Evolutionary conservation across 495 filamentous ascomycete genomes (phyloP).

Genomic region (Hypoxylon fragiforme): DNA sequence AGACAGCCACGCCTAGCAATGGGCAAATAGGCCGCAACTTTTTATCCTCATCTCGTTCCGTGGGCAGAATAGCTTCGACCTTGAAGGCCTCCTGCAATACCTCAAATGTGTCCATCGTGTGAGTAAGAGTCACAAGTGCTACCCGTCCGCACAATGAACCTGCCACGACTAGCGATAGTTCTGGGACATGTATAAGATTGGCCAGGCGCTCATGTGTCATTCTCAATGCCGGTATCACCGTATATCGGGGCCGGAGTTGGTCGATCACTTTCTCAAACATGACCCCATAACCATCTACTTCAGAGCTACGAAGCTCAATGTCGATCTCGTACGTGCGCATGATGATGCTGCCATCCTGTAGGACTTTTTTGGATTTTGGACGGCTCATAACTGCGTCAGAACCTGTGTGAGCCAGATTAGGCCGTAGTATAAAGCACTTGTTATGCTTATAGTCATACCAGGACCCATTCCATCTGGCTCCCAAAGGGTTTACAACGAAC

Average conservation of each 20-base stretch:
- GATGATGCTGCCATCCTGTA: conserved; percentile 41
- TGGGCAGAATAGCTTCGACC: conserved; percentile 50
- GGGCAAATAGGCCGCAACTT: conserved; percentile 42
- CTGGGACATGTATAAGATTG: conserved; percentile 75
- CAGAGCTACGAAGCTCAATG: conserved; percentile 59
- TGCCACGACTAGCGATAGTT: conserved; percentile 73
- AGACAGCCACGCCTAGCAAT: conserved; percentile 48
- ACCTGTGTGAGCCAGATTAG: too few species aligned
- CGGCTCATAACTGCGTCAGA: background rate
- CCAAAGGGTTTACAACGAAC: conserved; percentile 16
- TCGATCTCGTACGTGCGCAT: conserved; percentile 62
- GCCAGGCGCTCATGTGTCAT: conserved; percentile 67
- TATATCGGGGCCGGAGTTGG: conserved; percentile 51
- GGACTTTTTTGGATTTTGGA: conserved; percentile 1
- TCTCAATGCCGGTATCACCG: conserved; percentile 40
- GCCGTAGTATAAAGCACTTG: background rate
- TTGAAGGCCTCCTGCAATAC: conserved; percentile 43
- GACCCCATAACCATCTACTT: conserved; percentile 41
- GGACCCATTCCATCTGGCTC: conserved; percentile 2
- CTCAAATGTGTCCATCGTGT: conserved; percentile 31
- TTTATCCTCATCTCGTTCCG: conserved; percentile 40
- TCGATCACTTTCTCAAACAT: conserved; percentile 53
- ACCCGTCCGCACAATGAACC: conserved; percentile 76
- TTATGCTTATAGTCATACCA: conserved; percentile 9
- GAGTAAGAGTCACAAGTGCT: conserved; percentile 71